Evolutionary conservation across 306 rosid genomes (phyloP).

Genomic region (Malus fusca): DNA sequence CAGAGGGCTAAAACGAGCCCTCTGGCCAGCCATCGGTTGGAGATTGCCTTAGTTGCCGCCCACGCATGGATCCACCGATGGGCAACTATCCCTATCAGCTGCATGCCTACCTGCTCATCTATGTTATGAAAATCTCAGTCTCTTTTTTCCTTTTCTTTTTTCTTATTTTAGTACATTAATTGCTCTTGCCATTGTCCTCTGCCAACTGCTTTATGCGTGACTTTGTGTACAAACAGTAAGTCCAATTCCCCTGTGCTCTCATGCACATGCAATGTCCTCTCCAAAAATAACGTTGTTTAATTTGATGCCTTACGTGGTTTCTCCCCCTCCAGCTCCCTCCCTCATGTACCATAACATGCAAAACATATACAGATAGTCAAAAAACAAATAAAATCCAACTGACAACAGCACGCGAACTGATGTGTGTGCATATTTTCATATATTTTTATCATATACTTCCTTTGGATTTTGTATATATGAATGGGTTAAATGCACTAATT

Average conservation of each 20-base stretch:
- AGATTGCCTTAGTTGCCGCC: too few species aligned
- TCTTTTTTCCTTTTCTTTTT: not conserved
- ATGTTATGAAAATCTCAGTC: not conserved
- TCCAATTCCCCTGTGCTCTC: too few species aligned
- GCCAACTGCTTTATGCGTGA: not conserved
- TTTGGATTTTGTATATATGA: too few species aligned
- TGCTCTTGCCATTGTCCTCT: not conserved
- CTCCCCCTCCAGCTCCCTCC: too few species aligned
- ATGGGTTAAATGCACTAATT: too few species aligned
- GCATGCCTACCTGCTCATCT: not conserved
- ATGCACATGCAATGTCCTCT: not conserved
- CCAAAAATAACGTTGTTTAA: not conserved
- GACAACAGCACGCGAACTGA: not conserved
- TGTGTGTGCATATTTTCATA: too few species aligned
- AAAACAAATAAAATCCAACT: not conserved
- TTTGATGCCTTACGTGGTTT: not conserved
- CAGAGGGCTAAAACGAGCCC: too few species aligned
- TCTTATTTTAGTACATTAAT: not conserved
- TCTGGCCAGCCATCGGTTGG: too few species aligned
- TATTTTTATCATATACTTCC: too few species aligned
- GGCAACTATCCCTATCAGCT: too few species aligned
- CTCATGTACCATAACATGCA: not conserved
- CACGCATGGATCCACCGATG: too few species aligned
- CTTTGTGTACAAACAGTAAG: not conserved
- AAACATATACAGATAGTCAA: not conserved